Percentiles rank a stretch among this genome's conserved stretches.
phyloP scores from a whole-genome alignment of 2,329 filamentous ascomycete species.

The Verticillium tricorpus region DNA sequence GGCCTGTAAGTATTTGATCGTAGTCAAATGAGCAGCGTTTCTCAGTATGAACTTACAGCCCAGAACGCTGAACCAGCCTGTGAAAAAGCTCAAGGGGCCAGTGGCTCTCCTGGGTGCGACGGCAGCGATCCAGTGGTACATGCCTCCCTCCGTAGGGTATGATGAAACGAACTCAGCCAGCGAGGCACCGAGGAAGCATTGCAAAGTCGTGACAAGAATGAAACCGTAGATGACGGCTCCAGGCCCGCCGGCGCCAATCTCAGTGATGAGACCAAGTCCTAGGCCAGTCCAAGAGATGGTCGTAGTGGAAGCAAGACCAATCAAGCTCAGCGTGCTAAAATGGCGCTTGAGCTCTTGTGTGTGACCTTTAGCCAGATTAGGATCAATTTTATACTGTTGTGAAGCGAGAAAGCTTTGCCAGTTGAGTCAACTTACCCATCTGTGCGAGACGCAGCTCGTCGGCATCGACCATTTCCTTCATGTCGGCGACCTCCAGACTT shows the following conservation, averaged over 20 bases:
- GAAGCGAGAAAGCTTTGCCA: not conserved
- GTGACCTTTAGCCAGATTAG: slow-evolving; percentile 27
- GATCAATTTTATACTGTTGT: not conserved
- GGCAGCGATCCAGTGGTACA: slow-evolving; percentile 47
- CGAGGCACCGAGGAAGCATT: slow-evolving; percentile 39
- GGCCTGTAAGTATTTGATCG: not conserved
- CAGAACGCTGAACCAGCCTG: slow-evolving; percentile 37
- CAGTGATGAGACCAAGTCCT: slow-evolving; percentile 38
- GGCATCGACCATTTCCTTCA: slow-evolving; percentile 18
- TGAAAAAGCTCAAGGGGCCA: slow-evolving; percentile 36
- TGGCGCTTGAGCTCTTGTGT: slow-evolving; percentile 43
- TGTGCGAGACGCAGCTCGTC: slow-evolving; percentile 38
- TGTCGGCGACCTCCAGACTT: slow-evolving; percentile 6
- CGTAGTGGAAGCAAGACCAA: slow-evolving; percentile 43
- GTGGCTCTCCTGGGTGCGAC: slow-evolving; percentile 35
- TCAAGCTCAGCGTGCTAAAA: slow-evolving; percentile 41
- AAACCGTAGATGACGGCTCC: slow-evolving; percentile 46
- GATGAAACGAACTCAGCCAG: slow-evolving; percentile 43
- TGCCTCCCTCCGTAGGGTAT: slow-evolving; percentile 43
- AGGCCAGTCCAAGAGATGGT: slow-evolving; percentile 46
- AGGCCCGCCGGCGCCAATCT: slow-evolving; percentile 42
- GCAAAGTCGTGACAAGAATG: slow-evolving; percentile 40
- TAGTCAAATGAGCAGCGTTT: not conserved
- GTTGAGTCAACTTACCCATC: slow-evolving; percentile 28
- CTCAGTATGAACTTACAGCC: slow-evolving; percentile 19